Evolutionary conservation across 169 alveolate genomes (phyloP), one percentile per base, ranked within the genome.

Genomic region (Plasmodium sp.): DNA sequence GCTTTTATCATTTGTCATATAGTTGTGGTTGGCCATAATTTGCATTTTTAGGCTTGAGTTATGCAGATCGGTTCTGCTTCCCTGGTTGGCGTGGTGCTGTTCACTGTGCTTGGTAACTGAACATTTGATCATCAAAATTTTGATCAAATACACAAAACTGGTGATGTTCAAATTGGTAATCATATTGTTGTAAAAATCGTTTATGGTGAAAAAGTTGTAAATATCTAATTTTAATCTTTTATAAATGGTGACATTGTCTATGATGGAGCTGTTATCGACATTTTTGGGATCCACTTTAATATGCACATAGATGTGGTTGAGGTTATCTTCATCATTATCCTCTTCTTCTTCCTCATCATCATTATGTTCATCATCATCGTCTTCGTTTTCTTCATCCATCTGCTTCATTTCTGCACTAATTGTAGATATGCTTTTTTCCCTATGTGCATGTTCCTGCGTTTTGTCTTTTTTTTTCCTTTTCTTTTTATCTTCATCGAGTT

Each of bases 171-270:
- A 82, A 72, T 83, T 81, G 7, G 92, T 92, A 48, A 92, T 73
- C 92, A 92, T 92, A 73, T 92, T 92, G 51, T 81, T 92, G 56
- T 92, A 83, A 92, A 92, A 92, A 83, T 92, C 95, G 67, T 92
- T 92, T 36, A 73, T 14, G 27, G 95, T 92, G 82, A 92, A 92
- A 82, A 92, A 92, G 45, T 92, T 92, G 75, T 92, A 92, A 34
- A 83, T 41, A 73, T 92, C 95, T 92, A 92, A 73, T 92, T 92
- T 92, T 81, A 92, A 48, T 62, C 92, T 92, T 82, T 92, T 92
- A 82, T 92, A 92, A 31, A 82, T 73, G 33, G 83, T 92, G 22
- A 92, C 79, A 74, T 82, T 92, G 58, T 92, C 95, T 27, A 82
- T 92, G 10, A 82, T 92, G 54, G 92, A 51, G 84, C 86, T 92